Evolutionary conservation across 2,329 filamentous ascomycete species (phyloP).

Genomic region (Fusarium sp.): DNA sequence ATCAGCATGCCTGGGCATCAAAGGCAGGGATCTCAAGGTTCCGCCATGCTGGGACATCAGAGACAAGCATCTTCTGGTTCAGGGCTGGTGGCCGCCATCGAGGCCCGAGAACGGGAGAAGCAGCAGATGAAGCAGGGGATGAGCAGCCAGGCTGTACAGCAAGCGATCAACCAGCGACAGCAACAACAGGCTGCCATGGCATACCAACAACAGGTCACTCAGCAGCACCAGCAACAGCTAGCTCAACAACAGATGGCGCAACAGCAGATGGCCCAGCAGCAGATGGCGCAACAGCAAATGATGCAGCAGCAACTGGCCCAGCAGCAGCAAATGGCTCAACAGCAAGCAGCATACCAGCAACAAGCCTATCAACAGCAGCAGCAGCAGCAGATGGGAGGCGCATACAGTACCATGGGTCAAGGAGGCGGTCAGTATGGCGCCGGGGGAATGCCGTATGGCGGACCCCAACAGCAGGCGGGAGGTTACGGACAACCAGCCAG

Average conservation of each 20-base stretch:
- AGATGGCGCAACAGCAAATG: slow-evolving; percentile 40
- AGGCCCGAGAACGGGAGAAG: slow-evolving; percentile 79
- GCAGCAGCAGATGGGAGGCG: slow-evolving; percentile 40
- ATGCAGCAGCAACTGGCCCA: slow-evolving; percentile 60
- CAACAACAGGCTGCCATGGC: slow-evolving; percentile 65
- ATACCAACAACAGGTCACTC: slow-evolving; percentile 37
- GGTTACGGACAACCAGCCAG: slow-evolving; percentile 38
- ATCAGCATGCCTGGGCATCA: slow-evolving; percentile 68
- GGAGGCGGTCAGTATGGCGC: slow-evolving; percentile 35
- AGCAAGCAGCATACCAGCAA: slow-evolving; percentile 40
- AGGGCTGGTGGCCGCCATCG: slow-evolving; percentile 80
- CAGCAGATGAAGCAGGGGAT: slow-evolving; percentile 72
- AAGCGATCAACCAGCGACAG: slow-evolving; percentile 36
- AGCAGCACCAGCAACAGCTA: slow-evolving; percentile 37
- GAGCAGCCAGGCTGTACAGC: slow-evolving; percentile 50
- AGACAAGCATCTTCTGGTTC: slow-evolving; percentile 60
- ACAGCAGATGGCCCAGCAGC: slow-evolving; percentile 41
- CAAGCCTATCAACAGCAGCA: slow-evolving; percentile 43
- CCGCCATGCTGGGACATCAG: slow-evolving; percentile 63
- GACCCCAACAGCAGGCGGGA: slow-evolving; percentile 34
- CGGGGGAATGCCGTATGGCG: slow-evolving; percentile 36
- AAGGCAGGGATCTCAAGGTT: slow-evolving; percentile 59
- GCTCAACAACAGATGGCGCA: slow-evolving; percentile 43
- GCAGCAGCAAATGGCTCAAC: slow-evolving; percentile 39
- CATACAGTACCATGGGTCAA: slow-evolving; percentile 41